These are phyloP conservation scores for Trichomonas vaginalis DNA, from an alignment of 208 protist species.

Conservation along the genomic window DNA sequence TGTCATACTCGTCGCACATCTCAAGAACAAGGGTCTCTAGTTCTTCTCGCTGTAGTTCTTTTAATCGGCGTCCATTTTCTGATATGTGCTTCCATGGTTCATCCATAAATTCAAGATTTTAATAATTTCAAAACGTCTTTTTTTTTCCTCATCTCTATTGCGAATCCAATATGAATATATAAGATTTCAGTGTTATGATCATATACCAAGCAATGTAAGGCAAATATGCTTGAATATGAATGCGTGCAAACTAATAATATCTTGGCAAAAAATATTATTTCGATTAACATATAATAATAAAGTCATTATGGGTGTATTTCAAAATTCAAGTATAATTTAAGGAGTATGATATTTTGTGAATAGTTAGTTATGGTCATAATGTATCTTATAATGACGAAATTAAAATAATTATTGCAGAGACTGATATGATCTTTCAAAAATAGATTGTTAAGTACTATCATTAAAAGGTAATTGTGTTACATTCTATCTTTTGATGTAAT, in stretches of 20 bases:
- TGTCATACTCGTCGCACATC: neutral
- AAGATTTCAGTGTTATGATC: too few species aligned
- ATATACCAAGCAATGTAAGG: too few species aligned
- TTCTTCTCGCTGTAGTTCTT: neutral
- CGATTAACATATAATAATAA: neutral
- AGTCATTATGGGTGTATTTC: neutral
- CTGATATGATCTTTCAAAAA: neutral
- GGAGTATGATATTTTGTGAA: neutral
- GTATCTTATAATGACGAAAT: neutral
- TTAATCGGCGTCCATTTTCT: neutral
- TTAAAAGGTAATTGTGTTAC: neutral
- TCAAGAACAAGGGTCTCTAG: neutral
- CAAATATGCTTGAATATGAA: too few species aligned
- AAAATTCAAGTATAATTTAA: neutral
- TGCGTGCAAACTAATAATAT: too few species aligned
- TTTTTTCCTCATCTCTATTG: too few species aligned
- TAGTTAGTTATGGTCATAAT: neutral
- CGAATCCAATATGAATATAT: too few species aligned
- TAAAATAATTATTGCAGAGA: neutral
- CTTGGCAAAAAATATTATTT: too few species aligned
- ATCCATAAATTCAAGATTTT: neutral
- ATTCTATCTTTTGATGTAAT: neutral
- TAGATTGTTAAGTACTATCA: neutral
- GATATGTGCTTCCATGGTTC: neutral
- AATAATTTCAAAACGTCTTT: too few species aligned